Conservation (phyloP, 2,329 filamentous ascomycete genomes). For the Beauveria sp. region DNA sequence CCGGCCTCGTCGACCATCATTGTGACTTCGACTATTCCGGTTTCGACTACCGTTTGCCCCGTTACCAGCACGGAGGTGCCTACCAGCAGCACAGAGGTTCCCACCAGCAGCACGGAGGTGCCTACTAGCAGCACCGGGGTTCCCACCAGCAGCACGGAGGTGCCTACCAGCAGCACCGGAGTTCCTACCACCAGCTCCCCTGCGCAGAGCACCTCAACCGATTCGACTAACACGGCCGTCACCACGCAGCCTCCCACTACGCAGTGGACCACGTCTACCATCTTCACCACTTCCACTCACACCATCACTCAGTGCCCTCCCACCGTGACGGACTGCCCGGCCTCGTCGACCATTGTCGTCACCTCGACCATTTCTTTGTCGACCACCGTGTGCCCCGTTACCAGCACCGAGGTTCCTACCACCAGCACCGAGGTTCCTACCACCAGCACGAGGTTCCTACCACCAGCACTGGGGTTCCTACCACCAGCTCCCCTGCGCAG, state of each 20-base stretch:
- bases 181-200: not conserved
- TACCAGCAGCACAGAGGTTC: not conserved
- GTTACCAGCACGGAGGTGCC: conserved; percentile 19
- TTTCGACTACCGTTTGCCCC: conserved; percentile 37
- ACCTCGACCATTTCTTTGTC: conserved; percentile 27
- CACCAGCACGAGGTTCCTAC: conserved; percentile 3
- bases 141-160: not conserved
- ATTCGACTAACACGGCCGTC: not conserved
- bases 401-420: conserved; percentile 11
- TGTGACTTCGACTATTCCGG: conserved; percentile 23
- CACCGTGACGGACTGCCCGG: conserved; percentile 24
- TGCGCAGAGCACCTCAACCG: not conserved
- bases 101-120: not conserved
- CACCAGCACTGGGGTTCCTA: conserved; percentile 1
- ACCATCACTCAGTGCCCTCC: conserved; percentile 19
- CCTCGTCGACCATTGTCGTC: conserved; percentile 18
- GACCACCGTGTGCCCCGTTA: conserved; percentile 37
- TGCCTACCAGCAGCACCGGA: not conserved
- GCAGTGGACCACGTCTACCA: conserved; percentile 23
- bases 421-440: not conserved
- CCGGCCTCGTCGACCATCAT: conserved; percentile 20
- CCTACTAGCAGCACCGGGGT: not conserved
- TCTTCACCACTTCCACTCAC: conserved; percentile 22
- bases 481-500: conserved; percentile 1
- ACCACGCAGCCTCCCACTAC: conserved; percentile 11